Percentiles rank a stretch among this genome's conserved stretches.
Conservation (phyloP, 2,329 filamentous ascomycete genomes). For the Fonsecaea pugnacius region DNA sequence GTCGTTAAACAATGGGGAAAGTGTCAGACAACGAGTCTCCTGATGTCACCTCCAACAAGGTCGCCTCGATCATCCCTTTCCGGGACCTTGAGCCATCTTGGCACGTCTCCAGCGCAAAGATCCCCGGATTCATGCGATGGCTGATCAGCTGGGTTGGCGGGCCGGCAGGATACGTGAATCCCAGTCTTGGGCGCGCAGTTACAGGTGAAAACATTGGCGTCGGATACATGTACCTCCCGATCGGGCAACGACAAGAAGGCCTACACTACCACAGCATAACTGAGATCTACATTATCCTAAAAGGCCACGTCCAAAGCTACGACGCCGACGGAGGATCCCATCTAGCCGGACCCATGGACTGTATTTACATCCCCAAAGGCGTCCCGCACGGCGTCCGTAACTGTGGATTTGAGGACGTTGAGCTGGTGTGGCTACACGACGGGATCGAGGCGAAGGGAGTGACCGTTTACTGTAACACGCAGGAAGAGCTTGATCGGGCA, state of each 20-base stretch:
- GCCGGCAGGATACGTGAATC: neutral
- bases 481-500: neutral
- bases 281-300: slow-evolving; percentile 11
- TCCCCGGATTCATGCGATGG: neutral
- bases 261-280: neutral
- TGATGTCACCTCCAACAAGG: no score
- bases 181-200: neutral
- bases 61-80: neutral
- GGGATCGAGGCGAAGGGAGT: slow-evolving; percentile 8
- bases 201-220: neutral
- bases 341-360: slow-evolving; percentile 13
- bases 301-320: slow-evolving; percentile 5
- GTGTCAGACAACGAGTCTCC: no score
- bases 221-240: neutral
- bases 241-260: neutral
- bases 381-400: slow-evolving; percentile 15
- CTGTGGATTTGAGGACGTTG: slow-evolving; percentile 1
- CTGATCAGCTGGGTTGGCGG: neutral
- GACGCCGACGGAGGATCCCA: slow-evolving; percentile 7
- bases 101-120: neutral
- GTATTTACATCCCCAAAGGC: slow-evolving; percentile 18
- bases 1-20: no score
- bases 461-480: neutral
- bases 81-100: neutral
- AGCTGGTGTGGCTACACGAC: slow-evolving; percentile 21